phyloP scores from a whole-genome alignment of 2,329 filamentous ascomycete species.

The Fusarium pininemorale region DNA sequence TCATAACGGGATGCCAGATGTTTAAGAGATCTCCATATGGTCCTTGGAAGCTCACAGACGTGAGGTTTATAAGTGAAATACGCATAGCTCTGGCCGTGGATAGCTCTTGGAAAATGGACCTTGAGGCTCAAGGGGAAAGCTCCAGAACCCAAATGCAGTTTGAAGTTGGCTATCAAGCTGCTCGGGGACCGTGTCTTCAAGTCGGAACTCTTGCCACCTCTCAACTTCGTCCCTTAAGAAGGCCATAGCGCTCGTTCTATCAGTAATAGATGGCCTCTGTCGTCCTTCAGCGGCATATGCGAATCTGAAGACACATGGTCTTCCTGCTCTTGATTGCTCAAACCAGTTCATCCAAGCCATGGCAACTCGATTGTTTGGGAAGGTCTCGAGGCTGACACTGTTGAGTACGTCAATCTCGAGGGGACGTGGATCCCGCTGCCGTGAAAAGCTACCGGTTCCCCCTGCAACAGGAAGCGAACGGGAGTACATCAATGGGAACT shows the following conservation, averaged over 20 bases:
- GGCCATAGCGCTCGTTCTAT: background rate
- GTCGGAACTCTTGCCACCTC: background rate
- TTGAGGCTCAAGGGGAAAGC: background rate
- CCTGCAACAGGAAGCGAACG: background rate
- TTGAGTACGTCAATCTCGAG: background rate
- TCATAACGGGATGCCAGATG: background rate
- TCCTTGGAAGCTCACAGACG: rapidly evolving
- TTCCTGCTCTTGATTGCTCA: background rate
- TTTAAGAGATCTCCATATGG: too few relatives aligned
- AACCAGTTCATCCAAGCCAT: background rate
- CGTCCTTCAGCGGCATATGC: background rate
- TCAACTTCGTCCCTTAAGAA: background rate
- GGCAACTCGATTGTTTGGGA: rapidly evolving
- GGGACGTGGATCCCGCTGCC: background rate
- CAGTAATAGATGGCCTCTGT: background rate
- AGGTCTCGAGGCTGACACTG: rapidly evolving
- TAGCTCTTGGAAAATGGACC: background rate
- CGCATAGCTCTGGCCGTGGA: background rate
- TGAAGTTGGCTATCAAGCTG: background rate
- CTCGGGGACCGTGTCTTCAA: background rate
- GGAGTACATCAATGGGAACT: background rate
- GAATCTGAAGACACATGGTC: background rate
- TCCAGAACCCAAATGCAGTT: background rate
- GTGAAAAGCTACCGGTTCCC: background rate
- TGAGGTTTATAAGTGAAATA: background rate